Evolutionary conservation across 2,329 filamentous ascomycete species (phyloP), one percentile per base, ranked within the genome.

Genomic region (Fusarium heterosporum): DNA sequence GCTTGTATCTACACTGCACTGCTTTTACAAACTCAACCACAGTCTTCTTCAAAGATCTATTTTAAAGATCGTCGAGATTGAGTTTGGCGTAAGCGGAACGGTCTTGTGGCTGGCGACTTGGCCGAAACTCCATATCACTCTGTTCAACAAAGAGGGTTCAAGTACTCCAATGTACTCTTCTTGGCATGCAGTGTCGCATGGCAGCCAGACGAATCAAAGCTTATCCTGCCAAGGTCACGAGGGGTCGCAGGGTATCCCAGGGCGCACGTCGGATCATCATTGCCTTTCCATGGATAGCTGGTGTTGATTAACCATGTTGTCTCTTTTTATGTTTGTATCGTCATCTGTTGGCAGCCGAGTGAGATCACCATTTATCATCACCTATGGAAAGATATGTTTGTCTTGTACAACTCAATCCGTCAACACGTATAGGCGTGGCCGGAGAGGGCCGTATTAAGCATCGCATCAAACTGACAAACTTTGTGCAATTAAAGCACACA

Each of bases 1-100:
- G 17, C 3, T 34, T n/a, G 6, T 30, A 3, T 19, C 11, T 29
- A 7, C 28, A 47, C 43, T 40, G 3, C 34, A 36, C 34, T 36
- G 8, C 34, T 36, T 16, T 6, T 36, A 13, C 16, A 51, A 40
- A 22, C 14, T 10, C 30, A n/a, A 12, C 16, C 26, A 19, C 26
- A n/a, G 7, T 32, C n/a, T 29, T 12, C n/a, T 32, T 19, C 22
- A 49, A 50, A 13, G 53, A 43, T 36, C 43, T 46, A 45, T 47
- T 45, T 42, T 53, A 17, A 47, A 29, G 65, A 74, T 71, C 57
- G 66, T 75, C 68, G 53, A 76, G 71, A 75, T 75, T 73, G 69
- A 61, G 74, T 75, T 76, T 65, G 61, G 64, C 72, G 68, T 60
- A 47, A 53, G 61, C 45, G n/a, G 41, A 54, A 66, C 60, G 56